A percentile compares a stretch with the other conserved stretches of the same genome.
Conservation (phyloP, 2,329 filamentous ascomycete species). For the Sclerotiophoma versabilis region DNA sequence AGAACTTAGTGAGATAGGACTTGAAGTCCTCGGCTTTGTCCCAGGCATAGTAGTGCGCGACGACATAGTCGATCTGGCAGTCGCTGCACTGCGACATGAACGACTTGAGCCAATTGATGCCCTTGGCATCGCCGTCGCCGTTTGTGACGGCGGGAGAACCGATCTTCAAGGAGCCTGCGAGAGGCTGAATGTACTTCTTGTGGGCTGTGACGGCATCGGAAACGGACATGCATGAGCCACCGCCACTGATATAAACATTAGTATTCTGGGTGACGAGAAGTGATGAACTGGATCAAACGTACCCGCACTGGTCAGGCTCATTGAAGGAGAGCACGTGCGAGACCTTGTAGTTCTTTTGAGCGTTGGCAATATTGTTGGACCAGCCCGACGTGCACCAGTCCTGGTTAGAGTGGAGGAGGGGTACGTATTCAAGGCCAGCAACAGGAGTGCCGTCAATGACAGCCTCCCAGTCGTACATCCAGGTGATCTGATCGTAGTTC, state of each 20-base stretch:
- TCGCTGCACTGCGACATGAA: conserved; percentile 37
- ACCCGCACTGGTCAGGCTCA: conserved; percentile 48
- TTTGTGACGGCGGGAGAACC: conserved; percentile 49
- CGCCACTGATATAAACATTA: conserved; percentile 28
- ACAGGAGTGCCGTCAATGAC: conserved; percentile 53
- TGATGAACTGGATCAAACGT: conserved; percentile 15
- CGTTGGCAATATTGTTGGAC: conserved; percentile 36
- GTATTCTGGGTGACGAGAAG: background rate
- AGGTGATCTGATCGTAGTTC: conserved; percentile 54
- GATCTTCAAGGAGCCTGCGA: conserved; percentile 38
- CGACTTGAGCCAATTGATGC: conserved; percentile 41
- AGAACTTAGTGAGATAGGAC: conserved; percentile 47
- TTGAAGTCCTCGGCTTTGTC: conserved; percentile 44
- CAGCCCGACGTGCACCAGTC: conserved; percentile 39
- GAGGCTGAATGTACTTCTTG: conserved; percentile 37
- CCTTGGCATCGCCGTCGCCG: conserved; percentile 27
- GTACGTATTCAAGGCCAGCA: conserved; percentile 64
- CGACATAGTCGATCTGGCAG: conserved; percentile 47
- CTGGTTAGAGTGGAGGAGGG: conserved; percentile 54
- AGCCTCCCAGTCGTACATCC: conserved; percentile 73
- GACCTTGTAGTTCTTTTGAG: conserved; percentile 39
- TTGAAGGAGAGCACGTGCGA: conserved; percentile 47
- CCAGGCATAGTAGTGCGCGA: conserved; percentile 48
- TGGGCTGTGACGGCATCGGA: conserved; percentile 29
- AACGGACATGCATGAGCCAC: conserved; percentile 39